Evolutionary conservation across 164 flowering plant genomes (phyloP).

Genomic region (Tinospora cordifolia): DNA sequence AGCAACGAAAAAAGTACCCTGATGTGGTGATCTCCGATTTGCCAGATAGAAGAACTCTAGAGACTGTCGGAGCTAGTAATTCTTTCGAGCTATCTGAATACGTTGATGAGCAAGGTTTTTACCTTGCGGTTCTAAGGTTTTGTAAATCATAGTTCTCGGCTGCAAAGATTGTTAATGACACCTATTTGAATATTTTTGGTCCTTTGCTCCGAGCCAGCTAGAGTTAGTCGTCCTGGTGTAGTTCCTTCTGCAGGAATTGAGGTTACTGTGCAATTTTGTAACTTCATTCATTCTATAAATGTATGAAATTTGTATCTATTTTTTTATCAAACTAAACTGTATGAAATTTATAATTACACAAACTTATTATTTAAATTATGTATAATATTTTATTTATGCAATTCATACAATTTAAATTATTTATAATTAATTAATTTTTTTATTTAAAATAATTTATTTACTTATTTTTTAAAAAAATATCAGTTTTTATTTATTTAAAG

Average conservation of each 20-base stretch:
- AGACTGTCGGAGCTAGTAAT: slow-evolving; percentile 41
- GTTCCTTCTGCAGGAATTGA: background rate
- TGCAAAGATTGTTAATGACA: slow-evolving; percentile 1
- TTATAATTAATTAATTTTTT: too few species aligned
- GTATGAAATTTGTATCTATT: too few species aligned
- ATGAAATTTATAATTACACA: too few species aligned
- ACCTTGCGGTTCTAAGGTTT: slow-evolving; percentile 65
- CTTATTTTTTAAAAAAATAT: too few species aligned
- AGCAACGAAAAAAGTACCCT: slow-evolving; percentile 47
- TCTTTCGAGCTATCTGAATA: slow-evolving; percentile 52
- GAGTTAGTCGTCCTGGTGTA: background rate
- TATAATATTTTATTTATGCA: too few species aligned
- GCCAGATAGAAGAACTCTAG: slow-evolving; percentile 50
- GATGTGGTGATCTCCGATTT: slow-evolving; percentile 62
- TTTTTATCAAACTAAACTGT: too few species aligned
- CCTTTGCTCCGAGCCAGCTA: background rate
- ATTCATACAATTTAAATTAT: too few species aligned
- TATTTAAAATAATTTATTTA: too few species aligned
- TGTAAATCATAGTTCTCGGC: slow-evolving; percentile 3
- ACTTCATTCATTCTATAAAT: too few species aligned
- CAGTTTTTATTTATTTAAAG: too few species aligned
- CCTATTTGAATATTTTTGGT: too few species aligned
- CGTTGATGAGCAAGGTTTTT: slow-evolving; percentile 61
- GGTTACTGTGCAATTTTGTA: background rate
- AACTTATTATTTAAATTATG: too few species aligned